Base-by-base conservation (phyloP, 352 stramenopile species). In the Blastocystis sp. region DNA sequence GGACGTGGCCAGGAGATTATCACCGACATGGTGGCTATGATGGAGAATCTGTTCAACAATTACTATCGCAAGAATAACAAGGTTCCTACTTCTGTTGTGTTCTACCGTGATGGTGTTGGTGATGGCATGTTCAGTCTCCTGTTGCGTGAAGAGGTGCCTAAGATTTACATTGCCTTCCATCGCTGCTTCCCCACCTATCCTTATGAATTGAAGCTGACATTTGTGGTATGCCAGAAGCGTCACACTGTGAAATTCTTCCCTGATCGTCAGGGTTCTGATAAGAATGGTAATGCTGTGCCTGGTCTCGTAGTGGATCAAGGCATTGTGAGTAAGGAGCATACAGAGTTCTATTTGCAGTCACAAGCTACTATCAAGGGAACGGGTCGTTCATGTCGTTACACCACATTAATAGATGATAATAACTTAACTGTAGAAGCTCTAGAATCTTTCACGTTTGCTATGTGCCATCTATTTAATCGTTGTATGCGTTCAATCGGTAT, bases 1-100 rank as follows among this genome's bases (percentile, higher is more conserved):
- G 92, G 92, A 51, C 90, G 89, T 69, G 90, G 90, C 0, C 11
- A 78, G 48, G 78, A 89, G 66, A 33, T 89, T 5, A 89, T 89
- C 44, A 59, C 58, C 11, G 58, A 89, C 48, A 80, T 89, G 66
- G 53, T 53, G 42, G 37, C 22, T 35, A 89, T 89, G 60, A 89
- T 89, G 78, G 53, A 80, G 60, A 37, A 37, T 9, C 48, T 89
- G 22, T 89, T 89, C 60, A 42, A 62, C 30, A 51, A 44, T 24
- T 89, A 78, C 66, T 62, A 78, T 33, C 40, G 44, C 11, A 51
- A 78, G 35, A 89, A 89, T 30, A 73, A 56, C 4, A 53, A 33
- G 6, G 24, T 44, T 48, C 78, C 78, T 13, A 11, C 48, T 19
- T 62, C 60, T 27, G 37, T 89, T 3, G 1, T 89, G 17, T 89